Evolutionary conservation across 2,329 filamentous ascomycete genomes (phyloP).

Genomic region (Talaromyces sp.): DNA sequence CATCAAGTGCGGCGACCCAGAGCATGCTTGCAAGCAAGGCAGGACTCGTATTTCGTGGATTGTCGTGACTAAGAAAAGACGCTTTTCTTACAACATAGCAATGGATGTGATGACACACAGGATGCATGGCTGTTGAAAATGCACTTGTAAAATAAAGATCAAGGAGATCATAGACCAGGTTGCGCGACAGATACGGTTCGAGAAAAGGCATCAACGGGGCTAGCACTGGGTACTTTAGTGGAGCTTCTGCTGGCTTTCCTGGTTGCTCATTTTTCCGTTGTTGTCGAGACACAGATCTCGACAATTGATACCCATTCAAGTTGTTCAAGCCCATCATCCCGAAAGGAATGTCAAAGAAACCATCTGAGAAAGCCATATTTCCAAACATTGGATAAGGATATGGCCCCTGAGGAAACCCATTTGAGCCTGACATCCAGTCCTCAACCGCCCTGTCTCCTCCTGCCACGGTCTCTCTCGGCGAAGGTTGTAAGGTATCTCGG

Average conservation of each 20-base stretch:
- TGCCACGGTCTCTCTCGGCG: constrained; percentile 21
- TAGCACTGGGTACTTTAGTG: constrained; percentile 76
- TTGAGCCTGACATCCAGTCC: constrained; percentile 19
- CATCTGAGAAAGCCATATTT: constrained; percentile 15
- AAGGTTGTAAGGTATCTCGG: constrained; percentile 23
- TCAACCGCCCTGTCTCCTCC: constrained; percentile 12
- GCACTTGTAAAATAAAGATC: constrained; percentile 90
- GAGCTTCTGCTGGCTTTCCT: constrained; percentile 21
- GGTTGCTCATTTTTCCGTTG: constrained; percentile 50
- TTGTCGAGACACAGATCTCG: constrained; percentile 54
- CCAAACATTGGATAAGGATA: constrained; percentile 15
- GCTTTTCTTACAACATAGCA: constrained; percentile 85
- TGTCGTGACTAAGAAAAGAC: constrained; percentile 77
- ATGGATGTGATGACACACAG: constrained; percentile 84
- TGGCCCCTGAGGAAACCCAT: constrained; percentile 14
- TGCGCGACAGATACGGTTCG: constrained; percentile 70
- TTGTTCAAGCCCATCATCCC: constrained; percentile 17
- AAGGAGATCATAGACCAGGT: constrained; percentile 80
- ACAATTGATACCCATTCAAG: constrained; percentile 42
- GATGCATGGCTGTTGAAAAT: constrained; percentile 81
- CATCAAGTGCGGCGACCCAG: constrained; percentile 95
- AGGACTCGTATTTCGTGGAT: constrained; percentile 76
- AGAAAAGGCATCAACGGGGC: constrained; percentile 79
- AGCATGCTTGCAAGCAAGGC: constrained; percentile 88
- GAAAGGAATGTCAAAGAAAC: constrained; percentile 16